Evolutionary conservation across 345 rosid species (phyloP).

Genomic region (Gossypium rotundifolium): DNA sequence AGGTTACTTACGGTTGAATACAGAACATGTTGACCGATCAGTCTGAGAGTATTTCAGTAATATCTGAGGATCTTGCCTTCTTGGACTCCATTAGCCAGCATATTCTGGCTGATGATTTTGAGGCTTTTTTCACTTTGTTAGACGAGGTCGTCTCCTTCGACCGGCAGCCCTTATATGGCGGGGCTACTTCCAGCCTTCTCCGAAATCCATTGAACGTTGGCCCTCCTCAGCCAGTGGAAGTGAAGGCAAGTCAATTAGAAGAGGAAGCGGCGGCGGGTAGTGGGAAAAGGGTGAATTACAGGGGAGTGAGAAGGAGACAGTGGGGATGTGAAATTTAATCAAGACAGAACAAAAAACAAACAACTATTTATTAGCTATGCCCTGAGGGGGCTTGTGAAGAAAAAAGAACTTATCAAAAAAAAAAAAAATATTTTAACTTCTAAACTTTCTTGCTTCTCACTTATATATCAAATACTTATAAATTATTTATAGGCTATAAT

Average conservation of each 20-base stretch:
- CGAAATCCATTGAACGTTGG: neutral
- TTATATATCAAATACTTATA: no score
- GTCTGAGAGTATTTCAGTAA: neutral
- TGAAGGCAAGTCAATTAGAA: neutral
- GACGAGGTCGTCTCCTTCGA: neutral
- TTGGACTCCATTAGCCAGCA: slow-evolving; percentile 20
- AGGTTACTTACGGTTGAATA: neutral
- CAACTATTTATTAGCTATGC: no score
- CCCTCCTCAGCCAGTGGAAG: neutral
- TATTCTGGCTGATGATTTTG: slow-evolving; percentile 25
- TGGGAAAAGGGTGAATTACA: slow-evolving; percentile 7
- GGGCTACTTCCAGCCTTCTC: neutral
- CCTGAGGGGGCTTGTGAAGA: no score
- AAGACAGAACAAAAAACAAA: no score
- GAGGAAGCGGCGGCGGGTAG: neutral
- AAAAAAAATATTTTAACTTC: no score
- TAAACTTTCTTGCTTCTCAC: no score
- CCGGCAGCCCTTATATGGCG: neutral
- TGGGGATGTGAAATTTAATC: no score
- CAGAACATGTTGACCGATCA: neutral
- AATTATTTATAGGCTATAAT: no score
- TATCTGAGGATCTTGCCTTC: slow-evolving; percentile 13
- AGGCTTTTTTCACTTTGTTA: neutral
- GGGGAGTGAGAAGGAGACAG: slow-evolving; percentile 41
- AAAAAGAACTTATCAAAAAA: no score